Conservation (phyloP, 2,329 filamentous ascomycete species). For the Uncinocarpus reesii region DNA sequence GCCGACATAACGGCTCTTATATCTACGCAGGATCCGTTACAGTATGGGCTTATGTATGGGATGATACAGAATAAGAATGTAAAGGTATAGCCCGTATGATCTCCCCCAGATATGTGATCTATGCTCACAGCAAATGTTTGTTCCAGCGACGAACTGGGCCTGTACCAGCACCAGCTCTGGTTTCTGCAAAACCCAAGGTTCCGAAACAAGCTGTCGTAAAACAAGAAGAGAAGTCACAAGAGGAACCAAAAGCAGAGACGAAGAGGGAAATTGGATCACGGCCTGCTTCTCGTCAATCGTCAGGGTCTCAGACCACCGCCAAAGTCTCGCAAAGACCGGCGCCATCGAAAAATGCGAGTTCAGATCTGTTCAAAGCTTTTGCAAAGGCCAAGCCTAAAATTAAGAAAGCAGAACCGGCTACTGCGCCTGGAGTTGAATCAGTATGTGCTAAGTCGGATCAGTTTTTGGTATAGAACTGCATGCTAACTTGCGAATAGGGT, state of each 20-base stretch:
- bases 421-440: constrained; percentile 25
- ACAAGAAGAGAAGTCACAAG: constrained; percentile 4
- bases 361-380: constrained; percentile 67
- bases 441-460: constrained; percentile 24
- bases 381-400: constrained; percentile 57
- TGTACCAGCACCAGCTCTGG: neutral
- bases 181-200: neutral
- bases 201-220: constrained; percentile 1
- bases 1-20: constrained; percentile 56
- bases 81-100: constrained; percentile 34
- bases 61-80: constrained; percentile 64
- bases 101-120: neutral
- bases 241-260: constrained; percentile 1
- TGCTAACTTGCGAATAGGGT: constrained; percentile 22
- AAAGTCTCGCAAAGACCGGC: constrained; percentile 32
- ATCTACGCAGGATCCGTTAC: constrained; percentile 52
- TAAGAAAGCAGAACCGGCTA: constrained; percentile 36
- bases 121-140: neutral
- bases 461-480: constrained; percentile 16
- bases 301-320: constrained; percentile 25
- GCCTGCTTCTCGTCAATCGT: constrained; percentile 17
- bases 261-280: constrained; percentile 4
- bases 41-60: constrained; percentile 55
- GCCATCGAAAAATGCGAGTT: constrained; percentile 49
- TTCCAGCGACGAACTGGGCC: constrained; percentile 13